Evolutionary conservation across 2,329 filamentous ascomycete species (phyloP).

Genomic region (Furcasterigmium furcatum): DNA sequence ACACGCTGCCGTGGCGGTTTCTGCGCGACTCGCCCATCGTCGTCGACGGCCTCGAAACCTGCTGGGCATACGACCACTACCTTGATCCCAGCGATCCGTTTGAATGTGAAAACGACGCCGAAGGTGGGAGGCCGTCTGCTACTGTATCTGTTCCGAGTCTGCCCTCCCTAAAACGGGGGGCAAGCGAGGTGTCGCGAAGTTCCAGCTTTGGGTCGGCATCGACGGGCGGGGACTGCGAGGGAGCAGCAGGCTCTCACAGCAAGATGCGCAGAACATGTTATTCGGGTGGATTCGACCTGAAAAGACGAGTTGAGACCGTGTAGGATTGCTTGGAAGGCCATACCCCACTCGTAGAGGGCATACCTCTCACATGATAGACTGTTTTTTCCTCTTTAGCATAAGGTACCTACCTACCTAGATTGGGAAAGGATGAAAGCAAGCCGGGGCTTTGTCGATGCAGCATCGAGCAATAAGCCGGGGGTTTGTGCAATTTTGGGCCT

Average conservation of each 20-base stretch:
- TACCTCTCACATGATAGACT: too few relatives aligned
- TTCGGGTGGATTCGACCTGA: conserved; percentile 34
- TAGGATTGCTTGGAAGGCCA: too few relatives aligned
- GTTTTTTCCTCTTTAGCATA: too few relatives aligned
- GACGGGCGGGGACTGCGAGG: conserved; percentile 22
- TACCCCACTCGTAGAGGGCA: too few relatives aligned
- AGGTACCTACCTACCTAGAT: too few relatives aligned
- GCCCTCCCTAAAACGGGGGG: conserved; percentile 43
- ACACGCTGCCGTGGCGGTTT: conserved; percentile 54
- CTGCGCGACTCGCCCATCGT: conserved; percentile 44
- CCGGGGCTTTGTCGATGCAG: too few relatives aligned
- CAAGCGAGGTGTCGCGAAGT: conserved; percentile 49
- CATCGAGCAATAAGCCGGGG: too few relatives aligned
- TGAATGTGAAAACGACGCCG: conserved; percentile 30
- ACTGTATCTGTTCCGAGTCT: conserved; percentile 14
- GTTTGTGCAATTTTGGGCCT: too few relatives aligned
- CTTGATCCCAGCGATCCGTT: conserved; percentile 40
- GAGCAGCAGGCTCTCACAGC: conserved; percentile 18
- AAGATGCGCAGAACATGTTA: conserved; percentile 34
- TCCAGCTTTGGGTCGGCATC: conserved; percentile 39
- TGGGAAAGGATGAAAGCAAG: too few relatives aligned
- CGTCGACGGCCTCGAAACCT: conserved; percentile 49
- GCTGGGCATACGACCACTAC: conserved; percentile 48
- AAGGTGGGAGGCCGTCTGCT: conserved; percentile 25
- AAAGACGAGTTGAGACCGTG: conserved; percentile 33